Percentiles rank a stretch among this genome's conserved stretches.
Evolutionary conservation across 257 asterid species (phyloP).

Genomic region (Paraleonurus japonicus): DNA sequence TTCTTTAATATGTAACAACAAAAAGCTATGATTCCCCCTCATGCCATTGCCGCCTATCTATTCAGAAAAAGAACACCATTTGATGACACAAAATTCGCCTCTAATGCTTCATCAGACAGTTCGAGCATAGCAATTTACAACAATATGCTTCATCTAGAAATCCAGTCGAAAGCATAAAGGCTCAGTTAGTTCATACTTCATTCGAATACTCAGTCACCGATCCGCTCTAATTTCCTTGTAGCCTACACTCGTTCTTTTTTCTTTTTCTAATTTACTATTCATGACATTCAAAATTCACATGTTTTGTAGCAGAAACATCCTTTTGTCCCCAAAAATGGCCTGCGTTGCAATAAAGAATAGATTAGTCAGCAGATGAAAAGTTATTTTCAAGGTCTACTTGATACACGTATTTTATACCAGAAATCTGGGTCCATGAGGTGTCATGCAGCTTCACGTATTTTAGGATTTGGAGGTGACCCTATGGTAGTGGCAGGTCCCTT

Average conservation of each 20-base stretch:
- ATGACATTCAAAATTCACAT: neutral
- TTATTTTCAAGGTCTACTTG: neutral
- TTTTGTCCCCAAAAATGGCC: conserved; percentile 21
- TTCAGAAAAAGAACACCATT: neutral
- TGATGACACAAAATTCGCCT: neutral
- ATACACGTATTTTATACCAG: no score
- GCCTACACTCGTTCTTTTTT: neutral
- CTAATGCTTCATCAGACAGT: neutral
- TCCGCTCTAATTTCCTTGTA: neutral
- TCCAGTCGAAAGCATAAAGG: neutral
- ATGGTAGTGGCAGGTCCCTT: conserved; percentile 53
- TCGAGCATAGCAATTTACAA: neutral
- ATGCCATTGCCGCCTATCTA: neutral
- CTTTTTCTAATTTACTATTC: conserved; percentile 6
- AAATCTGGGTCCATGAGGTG: neutral
- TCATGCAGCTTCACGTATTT: conserved; percentile 62
- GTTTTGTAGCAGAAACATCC: neutral
- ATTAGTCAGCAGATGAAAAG: neutral
- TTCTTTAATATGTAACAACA: neutral
- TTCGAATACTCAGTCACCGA: neutral
- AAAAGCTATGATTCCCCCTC: neutral
- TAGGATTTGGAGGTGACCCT: conserved; percentile 71
- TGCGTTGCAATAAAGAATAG: conserved; percentile 17
- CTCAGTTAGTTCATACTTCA: neutral
- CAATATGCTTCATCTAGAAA: conserved; percentile 2